Evolutionary conservation across 2,329 filamentous ascomycete genomes (phyloP).

Genomic region (Botrytis cinerea): DNA sequence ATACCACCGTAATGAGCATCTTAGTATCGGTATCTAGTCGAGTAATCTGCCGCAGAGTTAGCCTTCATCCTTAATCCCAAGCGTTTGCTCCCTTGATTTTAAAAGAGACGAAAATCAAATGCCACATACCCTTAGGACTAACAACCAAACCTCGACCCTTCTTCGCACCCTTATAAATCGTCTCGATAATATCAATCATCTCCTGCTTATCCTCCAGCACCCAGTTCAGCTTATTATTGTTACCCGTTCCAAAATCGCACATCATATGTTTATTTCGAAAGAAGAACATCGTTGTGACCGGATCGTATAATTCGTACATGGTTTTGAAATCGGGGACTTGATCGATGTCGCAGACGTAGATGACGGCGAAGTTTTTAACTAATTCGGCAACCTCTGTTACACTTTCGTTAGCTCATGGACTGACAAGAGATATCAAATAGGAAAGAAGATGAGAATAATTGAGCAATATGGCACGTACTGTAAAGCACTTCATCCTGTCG

Average conservation of each 20-base stretch:
- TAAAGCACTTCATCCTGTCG: constrained; percentile 91
- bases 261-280: constrained; percentile 99
- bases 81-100: too few species aligned
- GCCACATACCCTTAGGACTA: constrained; percentile 71
- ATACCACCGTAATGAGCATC: neutral
- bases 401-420: neutral
- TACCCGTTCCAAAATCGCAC: constrained; percentile 95
- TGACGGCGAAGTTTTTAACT: constrained; percentile 89
- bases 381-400: constrained; percentile 72
- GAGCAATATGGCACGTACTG: constrained; percentile 47
- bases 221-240: constrained; percentile 99
- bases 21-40: constrained; percentile 68
- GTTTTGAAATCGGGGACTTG: constrained; percentile 90
- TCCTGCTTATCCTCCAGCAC: constrained; percentile 97
- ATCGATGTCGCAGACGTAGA: constrained; percentile 93
- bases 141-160: constrained; percentile 96
- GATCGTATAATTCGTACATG: constrained; percentile 93
- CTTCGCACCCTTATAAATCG: constrained; percentile 96
- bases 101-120: neutral
- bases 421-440: neutral
- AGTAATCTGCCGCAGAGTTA: constrained; percentile 51
- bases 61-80: neutral
- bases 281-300: constrained; percentile 96
- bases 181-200: constrained; percentile 97
- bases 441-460: neutral